Percentiles rank a stretch among this genome's conserved stretches.
Conservation (phyloP, 352 stramenopile species). For the Globisporangium middletonii region DNA sequence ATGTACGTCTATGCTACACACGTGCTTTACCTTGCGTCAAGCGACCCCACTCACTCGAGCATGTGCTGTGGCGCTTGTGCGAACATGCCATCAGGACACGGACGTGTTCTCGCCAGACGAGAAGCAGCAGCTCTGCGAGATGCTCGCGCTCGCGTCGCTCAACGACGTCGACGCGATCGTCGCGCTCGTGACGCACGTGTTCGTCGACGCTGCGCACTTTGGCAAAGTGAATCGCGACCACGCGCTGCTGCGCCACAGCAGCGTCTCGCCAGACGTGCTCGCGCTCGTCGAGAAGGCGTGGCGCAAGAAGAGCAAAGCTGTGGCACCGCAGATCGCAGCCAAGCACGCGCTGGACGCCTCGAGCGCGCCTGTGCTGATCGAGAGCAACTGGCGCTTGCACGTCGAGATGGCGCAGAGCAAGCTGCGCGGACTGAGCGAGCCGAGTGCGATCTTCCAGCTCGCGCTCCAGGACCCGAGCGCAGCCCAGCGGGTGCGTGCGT, state of each 20-base stretch:
- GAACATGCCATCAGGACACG: conserved; percentile 1
- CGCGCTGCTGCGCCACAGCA: conserved; percentile 16
- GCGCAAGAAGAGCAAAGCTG: conserved; percentile 42
- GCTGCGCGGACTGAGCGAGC: conserved; percentile 28
- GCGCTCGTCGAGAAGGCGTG: conserved; percentile 41
- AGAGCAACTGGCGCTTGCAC: conserved; percentile 47
- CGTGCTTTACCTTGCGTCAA: too few species aligned
- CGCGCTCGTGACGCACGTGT: conserved; percentile 21
- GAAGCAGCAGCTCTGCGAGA: conserved; percentile 34
- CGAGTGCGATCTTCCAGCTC: conserved; percentile 53
- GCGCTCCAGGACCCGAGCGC: conserved; percentile 15
- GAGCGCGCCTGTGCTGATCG: conserved; percentile 15
- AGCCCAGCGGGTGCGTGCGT: background rate
- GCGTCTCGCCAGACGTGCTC: conserved; percentile 22
- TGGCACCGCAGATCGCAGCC: conserved; percentile 7
- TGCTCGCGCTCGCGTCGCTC: conserved; percentile 29
- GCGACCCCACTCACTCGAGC: background rate
- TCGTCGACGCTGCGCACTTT: conserved; percentile 40
- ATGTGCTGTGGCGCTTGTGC: background rate
- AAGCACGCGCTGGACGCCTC: conserved; percentile 10
- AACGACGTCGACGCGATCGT: conserved; percentile 37
- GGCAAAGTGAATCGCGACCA: conserved; percentile 22
- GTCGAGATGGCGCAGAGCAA: conserved; percentile 46
- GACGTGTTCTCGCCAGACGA: conserved; percentile 42
- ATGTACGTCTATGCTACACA: conserved; percentile 14